Evolutionary conservation across 129 eudicot genomes (phyloP).

Genomic region (Arctium minus): DNA sequence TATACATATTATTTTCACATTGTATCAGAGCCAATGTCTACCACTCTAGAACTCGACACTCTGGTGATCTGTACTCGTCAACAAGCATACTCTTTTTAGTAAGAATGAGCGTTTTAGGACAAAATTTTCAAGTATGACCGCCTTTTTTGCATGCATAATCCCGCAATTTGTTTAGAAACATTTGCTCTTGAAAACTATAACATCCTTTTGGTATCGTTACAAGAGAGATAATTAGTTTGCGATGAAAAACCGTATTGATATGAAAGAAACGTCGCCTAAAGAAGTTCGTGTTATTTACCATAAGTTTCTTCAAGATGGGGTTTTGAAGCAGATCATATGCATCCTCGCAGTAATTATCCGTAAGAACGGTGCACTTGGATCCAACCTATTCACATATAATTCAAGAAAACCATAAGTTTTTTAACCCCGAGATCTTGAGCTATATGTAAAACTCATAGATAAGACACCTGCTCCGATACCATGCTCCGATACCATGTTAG

Average conservation of each 20-base stretch:
- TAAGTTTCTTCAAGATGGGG: conserved; percentile 59
- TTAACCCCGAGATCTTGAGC: neutral
- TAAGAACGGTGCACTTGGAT: conserved; percentile 66
- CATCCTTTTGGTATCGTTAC: too few relatives aligned
- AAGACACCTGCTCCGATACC: too few relatives aligned
- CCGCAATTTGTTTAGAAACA: too few relatives aligned
- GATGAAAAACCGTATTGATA: neutral
- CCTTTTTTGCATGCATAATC: too few relatives aligned
- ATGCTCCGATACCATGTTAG: too few relatives aligned
- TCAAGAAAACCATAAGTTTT: neutral
- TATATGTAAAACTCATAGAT: neutral
- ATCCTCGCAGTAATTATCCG: conserved; percentile 84
- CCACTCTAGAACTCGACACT: neutral
- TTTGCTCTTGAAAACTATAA: too few relatives aligned
- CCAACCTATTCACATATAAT: conserved; percentile 41
- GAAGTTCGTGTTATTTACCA: conserved; percentile 38
- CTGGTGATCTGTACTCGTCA: neutral
- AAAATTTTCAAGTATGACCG: too few relatives aligned
- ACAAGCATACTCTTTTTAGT: too few relatives aligned
- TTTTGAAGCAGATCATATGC: conserved; percentile 78
- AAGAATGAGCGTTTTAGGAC: too few relatives aligned
- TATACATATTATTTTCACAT: neutral
- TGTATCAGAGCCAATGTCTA: neutral
- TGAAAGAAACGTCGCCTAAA: neutral
- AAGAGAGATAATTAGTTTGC: too few relatives aligned